Percentiles rank a stretch among this genome's conserved stretches.
Evolutionary conservation across 2,329 filamentous ascomycete genomes (phyloP).

Genomic region (Ceratocystis lukuohia): DNA sequence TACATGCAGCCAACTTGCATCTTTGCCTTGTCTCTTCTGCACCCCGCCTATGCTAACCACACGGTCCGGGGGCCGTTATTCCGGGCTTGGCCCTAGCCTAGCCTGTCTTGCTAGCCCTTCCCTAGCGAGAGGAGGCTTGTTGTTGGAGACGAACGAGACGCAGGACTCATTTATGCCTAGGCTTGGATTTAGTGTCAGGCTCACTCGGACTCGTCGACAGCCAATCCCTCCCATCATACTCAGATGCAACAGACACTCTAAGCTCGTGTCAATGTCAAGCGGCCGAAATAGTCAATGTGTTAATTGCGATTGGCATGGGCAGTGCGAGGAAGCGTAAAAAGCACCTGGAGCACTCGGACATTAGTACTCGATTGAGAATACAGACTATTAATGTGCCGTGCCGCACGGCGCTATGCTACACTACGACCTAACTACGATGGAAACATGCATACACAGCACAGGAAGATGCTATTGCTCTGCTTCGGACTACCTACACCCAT

Average conservation of each 20-base stretch:
- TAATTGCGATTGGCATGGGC: conserved; percentile 4
- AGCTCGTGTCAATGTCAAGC: not conserved
- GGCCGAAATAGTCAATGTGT: not conserved
- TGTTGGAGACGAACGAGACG: too few species aligned
- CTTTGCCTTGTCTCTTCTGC: not conserved
- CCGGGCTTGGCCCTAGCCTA: not conserved
- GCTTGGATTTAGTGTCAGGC: not conserved
- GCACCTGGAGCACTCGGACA: not conserved
- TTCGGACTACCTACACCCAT: not conserved
- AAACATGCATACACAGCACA: not conserved
- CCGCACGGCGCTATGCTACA: not conserved
- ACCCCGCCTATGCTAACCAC: not conserved
- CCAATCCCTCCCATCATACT: not conserved
- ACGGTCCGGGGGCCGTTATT: not conserved
- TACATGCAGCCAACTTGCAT: not conserved
- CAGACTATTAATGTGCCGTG: not conserved
- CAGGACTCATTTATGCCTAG: too few species aligned
- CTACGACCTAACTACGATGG: not conserved
- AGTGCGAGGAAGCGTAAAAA: not conserved
- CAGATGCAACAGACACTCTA: not conserved
- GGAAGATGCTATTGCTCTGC: not conserved
- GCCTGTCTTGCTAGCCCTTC: not conserved
- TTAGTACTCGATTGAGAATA: not conserved
- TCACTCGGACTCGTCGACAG: not conserved
- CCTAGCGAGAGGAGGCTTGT: not conserved